Evolutionary conservation across 1,284 basidiomycete genomes (phyloP), one percentile per base, ranked within the genome.

Genomic region (Cystobasidiaceae sp.): DNA sequence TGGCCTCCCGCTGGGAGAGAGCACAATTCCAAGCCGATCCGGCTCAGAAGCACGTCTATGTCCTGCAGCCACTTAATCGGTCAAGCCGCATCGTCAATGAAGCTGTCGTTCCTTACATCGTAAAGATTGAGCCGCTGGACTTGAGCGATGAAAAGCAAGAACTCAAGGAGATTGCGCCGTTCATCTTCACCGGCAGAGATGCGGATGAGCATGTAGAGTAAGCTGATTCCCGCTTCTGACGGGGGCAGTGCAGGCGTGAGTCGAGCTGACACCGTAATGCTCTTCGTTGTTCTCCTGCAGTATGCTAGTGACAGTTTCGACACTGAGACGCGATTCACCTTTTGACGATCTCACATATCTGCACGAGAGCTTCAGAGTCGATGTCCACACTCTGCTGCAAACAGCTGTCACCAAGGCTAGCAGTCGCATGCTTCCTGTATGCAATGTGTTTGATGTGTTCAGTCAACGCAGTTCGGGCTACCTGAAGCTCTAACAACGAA

Each of bases 21-120:
- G 54, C 37, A 9, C 13, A 43, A 17, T 30, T 43, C 6, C 17
- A 1, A 1, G 7, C 37, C 1, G 54, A 43, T 41, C 23, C 11
- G 6, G 17, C 9, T 30, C 30, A 33, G 3, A 28, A 32, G 15
- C 23, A 59, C 30, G 44, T 27, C 28, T 59, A 49, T 9, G 32
- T 49, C 15, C 39, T 56, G 11, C 11, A 39, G 21, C 54, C 54
- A 25, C 41, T 33, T 15, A n/a, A 34, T 4, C 21, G 15, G 23
- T 17, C 54, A 23, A 19, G 21, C 30, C 37, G 43, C n/a, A 21
- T 62, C 19, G 19, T 39, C 2, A 32, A 25, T 21, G 32, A 44
- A 13, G 39, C 60, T 5, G 21, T 25, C n/a, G 60, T 62, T 30
- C 50, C 60, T 11, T 25, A 50, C 23, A 52, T 62, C 21, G 7